A percentile compares a stretch with the other conserved stretches of the same genome.
Evolutionary conservation across 1,284 basidiomycete species (phyloP).

Genomic region (Ganoderma multipileum): DNA sequence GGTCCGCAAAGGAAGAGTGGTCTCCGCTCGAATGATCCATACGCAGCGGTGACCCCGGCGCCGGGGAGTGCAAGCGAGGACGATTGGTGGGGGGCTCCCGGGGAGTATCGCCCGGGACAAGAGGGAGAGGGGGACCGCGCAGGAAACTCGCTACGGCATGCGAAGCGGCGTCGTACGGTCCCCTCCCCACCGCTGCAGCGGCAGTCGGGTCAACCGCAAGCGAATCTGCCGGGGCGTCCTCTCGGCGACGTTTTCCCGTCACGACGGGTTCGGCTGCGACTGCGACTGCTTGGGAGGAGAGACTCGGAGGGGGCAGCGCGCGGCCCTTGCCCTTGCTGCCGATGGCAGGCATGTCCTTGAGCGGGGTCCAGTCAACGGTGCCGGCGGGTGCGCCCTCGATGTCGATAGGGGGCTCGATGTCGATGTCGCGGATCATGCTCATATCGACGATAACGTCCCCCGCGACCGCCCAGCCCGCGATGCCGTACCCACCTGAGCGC

Average conservation of each 20-base stretch:
- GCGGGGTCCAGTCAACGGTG: constrained; percentile 58
- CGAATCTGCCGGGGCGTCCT: constrained; percentile 50
- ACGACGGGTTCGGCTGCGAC: not conserved
- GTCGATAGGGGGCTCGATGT: constrained; percentile 63
- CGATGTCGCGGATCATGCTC: constrained; percentile 66
- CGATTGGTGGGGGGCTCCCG: constrained; percentile 49
- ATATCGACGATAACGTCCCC: constrained; percentile 88
- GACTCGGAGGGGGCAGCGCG: constrained; percentile 16
- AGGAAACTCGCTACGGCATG: constrained; percentile 62
- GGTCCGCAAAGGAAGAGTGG: not conserved
- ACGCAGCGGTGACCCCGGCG: not conserved
- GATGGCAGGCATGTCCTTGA: constrained; percentile 56
- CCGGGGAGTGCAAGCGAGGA: constrained; percentile 48
- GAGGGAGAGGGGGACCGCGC: constrained; percentile 46
- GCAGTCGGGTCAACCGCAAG: not conserved
- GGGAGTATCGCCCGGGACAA: constrained; percentile 38
- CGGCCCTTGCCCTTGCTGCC: constrained; percentile 62
- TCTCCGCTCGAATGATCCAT: not conserved
- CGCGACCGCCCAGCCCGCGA: constrained; percentile 86
- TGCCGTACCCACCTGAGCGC: constrained; percentile 89
- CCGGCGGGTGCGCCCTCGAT: constrained; percentile 26
- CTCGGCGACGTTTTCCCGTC: constrained; percentile 56
- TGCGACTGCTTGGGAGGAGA: too few relatives aligned
- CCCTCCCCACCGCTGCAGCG: constrained; percentile 27
- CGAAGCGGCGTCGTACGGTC: constrained; percentile 62